A percentile compares a stretch with the other conserved stretches of the same genome.
phyloP scores from a whole-genome alignment of 192 early-diverging fungal species.

The Umbelopsis sp. region DNA sequence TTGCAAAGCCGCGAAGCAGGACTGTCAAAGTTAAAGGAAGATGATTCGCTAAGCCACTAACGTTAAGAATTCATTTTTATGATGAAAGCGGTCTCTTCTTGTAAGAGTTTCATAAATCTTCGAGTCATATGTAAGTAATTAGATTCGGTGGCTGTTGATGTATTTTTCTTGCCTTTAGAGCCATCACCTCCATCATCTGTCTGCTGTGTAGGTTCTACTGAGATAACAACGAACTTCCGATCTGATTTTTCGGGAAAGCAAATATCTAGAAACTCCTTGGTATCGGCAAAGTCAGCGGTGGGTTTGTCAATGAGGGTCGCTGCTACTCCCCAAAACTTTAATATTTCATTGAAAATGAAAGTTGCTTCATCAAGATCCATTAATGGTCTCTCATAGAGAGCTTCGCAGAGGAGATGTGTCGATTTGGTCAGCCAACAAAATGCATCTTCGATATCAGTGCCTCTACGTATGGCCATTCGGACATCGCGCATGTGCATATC shows the following conservation, averaged over 20 bases:
- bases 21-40: neutral
- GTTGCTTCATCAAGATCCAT: conserved; percentile 6
- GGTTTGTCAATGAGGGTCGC: neutral
- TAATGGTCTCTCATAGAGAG: neutral
- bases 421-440: conserved; percentile 1
- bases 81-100: neutral
- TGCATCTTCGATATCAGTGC: neutral
- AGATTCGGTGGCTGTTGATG: neutral
- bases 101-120: neutral
- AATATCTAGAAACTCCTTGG: neutral
- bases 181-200: neutral
- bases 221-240: neutral
- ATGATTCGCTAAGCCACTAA: neutral
- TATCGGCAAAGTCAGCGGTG: neutral
- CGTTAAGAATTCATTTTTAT: neutral
- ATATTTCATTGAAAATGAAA: neutral
- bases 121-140: conserved; percentile 1
- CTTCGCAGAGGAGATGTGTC: conserved; percentile 7
- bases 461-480: neutral
- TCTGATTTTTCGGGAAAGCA: conserved; percentile 1
- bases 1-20: neutral
- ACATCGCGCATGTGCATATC: conserved; percentile 11
- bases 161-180: neutral
- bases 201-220: neutral
- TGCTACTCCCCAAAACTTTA: neutral